These are phyloP conservation scores for Lachnellula arida DNA, from an alignment of 2,329 filamentous ascomycete genomes.

Conservation along the genomic window DNA sequence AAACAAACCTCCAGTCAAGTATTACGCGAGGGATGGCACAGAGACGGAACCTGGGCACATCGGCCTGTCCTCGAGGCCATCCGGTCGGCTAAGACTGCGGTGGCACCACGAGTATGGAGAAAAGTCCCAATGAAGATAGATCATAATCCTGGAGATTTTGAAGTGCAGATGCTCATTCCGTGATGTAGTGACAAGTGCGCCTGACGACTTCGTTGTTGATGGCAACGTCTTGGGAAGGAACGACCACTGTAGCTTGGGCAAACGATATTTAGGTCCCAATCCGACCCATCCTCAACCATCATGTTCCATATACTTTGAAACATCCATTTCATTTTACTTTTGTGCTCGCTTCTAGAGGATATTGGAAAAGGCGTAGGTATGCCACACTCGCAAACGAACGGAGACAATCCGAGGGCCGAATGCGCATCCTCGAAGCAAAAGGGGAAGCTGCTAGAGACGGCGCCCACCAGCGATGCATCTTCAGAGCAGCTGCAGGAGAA, in stretches of 20 bases:
- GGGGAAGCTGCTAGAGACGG: too few relatives aligned
- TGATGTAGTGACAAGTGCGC: too few relatives aligned
- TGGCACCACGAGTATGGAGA: conserved; percentile 9
- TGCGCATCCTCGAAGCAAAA: too few relatives aligned
- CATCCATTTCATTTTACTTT: not conserved
- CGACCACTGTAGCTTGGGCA: not conserved
- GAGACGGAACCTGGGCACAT: conserved; percentile 9
- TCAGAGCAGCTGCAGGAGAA: too few relatives aligned
- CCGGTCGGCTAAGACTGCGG: conserved; percentile 1
- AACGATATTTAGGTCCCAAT: too few relatives aligned
- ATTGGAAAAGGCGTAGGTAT: too few relatives aligned
- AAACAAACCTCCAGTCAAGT: conserved; percentile 9
- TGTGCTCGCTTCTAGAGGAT: too few relatives aligned
- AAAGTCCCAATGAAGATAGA: not conserved
- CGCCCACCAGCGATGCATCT: too few relatives aligned
- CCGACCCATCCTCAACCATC: not conserved
- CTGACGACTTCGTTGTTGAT: not conserved
- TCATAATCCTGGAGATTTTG: too few relatives aligned
- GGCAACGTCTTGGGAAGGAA: not conserved
- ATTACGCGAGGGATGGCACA: conserved; percentile 3
- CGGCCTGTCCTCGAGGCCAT: conserved; percentile 9
- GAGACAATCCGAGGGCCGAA: too few relatives aligned
- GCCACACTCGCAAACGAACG: not conserved
- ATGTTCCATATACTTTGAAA: not conserved
- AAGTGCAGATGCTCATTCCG: too few relatives aligned